These are phyloP conservation scores for Talaromyces sp. DNA, from an alignment of 2,329 filamentous ascomycete species.

Conservation along the genomic window DNA sequence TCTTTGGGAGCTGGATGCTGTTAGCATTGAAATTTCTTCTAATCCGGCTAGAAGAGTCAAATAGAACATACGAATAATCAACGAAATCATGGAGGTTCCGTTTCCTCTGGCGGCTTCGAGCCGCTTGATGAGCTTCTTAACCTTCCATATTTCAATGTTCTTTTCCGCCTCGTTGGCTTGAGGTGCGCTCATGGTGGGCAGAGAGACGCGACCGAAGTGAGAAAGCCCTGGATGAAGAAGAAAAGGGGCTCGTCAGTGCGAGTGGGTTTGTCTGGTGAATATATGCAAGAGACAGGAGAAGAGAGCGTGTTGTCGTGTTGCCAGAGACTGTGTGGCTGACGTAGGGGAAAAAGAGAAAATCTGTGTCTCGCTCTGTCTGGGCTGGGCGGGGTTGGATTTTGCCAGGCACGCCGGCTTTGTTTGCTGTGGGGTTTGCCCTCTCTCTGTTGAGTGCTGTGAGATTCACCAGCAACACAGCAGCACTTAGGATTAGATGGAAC, in stretches of 20 bases:
- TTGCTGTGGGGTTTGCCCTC: slow-evolving; percentile 15
- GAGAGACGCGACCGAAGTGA: slow-evolving; percentile 18
- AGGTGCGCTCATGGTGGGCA: slow-evolving; percentile 76
- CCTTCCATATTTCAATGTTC: slow-evolving; percentile 87
- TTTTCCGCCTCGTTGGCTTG: slow-evolving; percentile 91
- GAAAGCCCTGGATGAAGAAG: slow-evolving; percentile 12
- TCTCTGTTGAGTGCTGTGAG: too few relatives aligned
- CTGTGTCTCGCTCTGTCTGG: background rate
- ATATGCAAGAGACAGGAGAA: background rate
- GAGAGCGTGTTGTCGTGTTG: background rate
- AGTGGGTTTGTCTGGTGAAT: background rate
- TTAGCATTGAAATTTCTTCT: background rate
- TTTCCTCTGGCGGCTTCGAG: slow-evolving; percentile 96
- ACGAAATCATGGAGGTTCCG: slow-evolving; percentile 98
- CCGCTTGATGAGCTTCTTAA: slow-evolving; percentile 99
- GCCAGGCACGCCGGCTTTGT: background rate
- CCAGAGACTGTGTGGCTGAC: slow-evolving; percentile 5
- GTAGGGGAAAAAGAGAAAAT: background rate
- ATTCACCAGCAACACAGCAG: background rate
- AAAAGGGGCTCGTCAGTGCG: background rate
- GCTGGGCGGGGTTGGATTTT: slow-evolving; percentile 13
- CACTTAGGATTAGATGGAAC: background rate
- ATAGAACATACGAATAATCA: slow-evolving; percentile 84
- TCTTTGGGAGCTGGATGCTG: slow-evolving; percentile 78
- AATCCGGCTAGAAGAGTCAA: slow-evolving; percentile 7